Percentiles rank a stretch among this genome's conserved stretches.
These are phyloP conservation scores for Paraglomus brasilianum DNA, from an alignment of 192 early-diverging fungal genomes.

Conservation along the genomic window DNA sequence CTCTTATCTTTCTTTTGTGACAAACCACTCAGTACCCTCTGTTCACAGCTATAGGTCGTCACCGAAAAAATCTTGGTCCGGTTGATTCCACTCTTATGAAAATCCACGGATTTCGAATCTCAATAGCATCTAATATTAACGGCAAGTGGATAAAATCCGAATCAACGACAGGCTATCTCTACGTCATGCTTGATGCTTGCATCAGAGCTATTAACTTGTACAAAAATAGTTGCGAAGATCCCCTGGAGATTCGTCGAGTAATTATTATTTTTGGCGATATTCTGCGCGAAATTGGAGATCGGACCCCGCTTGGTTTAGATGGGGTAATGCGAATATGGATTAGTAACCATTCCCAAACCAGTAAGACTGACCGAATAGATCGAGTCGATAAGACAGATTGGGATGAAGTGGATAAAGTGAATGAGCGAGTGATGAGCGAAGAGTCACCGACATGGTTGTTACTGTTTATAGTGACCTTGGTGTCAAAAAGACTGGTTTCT, in stretches of 20 bases:
- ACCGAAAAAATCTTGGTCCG: neutral
- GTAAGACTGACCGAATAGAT: neutral
- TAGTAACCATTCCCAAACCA: neutral
- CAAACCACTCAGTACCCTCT: constrained; percentile 11
- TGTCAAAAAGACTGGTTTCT: constrained; percentile 25
- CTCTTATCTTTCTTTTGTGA: neutral
- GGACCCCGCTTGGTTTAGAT: constrained; percentile 19
- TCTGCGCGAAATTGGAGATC: constrained; percentile 22
- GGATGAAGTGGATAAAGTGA: neutral
- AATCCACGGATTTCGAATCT: neutral
- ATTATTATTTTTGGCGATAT: constrained; percentile 26
- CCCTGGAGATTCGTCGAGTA: neutral
- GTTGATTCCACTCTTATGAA: neutral
- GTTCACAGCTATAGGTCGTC: neutral
- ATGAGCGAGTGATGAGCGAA: constrained; percentile 1
- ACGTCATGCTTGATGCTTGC: constrained; percentile 7
- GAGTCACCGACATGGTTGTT: constrained; percentile 27
- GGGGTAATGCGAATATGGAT: constrained; percentile 12
- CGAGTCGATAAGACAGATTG: neutral
- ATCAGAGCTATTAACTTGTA: constrained; percentile 1
- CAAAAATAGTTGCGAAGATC: neutral
- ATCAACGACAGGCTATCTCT: neutral
- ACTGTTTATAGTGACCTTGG: constrained; percentile 35
- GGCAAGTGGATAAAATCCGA: neutral
- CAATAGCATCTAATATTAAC: neutral